Evolutionary conservation across 352 stramenopile genomes (phyloP), one percentile per base, ranked within the genome.

Genomic region (Globisporangium okanoganense): DNA sequence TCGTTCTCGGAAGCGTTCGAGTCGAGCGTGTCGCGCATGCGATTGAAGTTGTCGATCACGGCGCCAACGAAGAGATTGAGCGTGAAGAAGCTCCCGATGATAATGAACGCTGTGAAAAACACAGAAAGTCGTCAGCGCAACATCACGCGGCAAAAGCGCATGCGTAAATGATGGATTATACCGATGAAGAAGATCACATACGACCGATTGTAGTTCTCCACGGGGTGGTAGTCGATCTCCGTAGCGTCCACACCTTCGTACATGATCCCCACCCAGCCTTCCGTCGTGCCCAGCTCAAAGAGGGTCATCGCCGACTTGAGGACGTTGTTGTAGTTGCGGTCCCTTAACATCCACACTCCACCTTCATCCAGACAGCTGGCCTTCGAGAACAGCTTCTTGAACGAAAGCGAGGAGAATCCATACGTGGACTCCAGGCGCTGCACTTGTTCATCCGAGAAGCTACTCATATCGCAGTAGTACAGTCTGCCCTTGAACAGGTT

Each of bases 21-120:
- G 8, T 71, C 68, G 33, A 88, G 52, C 33, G 76, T 75, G 43
- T 76, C 75, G 43, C 70, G 56, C 70, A 82, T 78, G 10, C 80
- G 67, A 29, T 92, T 87, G 45, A 96, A 97, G 56, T 95, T 92
- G 66, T 96, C 86, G 48, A 96, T 87, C 27, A 96, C 87, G 0
- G 93, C 84, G 24, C 88, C 89, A 4, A 95, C 82, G 65, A 96
- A 96, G 1, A 96, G 76, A 40, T 96, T 92, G 54, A 96, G 73
- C 7, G 92, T 82, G 70, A 97, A 94, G 49, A 94, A 96, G 50
- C 73, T 73, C 24, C 88, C 85, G 25, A 96, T 75, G 24, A 97
- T 72, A 55, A 96, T 84, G 65, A 97, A 97, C 7, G 76, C 73
- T 82, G 31, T 8, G 27, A 43, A 9, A 54, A 8, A 66, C 20